These are phyloP conservation scores for Wickerhamomyces bovis DNA, from an alignment of 805 yeast genomes.

Conservation along the genomic window DNA sequence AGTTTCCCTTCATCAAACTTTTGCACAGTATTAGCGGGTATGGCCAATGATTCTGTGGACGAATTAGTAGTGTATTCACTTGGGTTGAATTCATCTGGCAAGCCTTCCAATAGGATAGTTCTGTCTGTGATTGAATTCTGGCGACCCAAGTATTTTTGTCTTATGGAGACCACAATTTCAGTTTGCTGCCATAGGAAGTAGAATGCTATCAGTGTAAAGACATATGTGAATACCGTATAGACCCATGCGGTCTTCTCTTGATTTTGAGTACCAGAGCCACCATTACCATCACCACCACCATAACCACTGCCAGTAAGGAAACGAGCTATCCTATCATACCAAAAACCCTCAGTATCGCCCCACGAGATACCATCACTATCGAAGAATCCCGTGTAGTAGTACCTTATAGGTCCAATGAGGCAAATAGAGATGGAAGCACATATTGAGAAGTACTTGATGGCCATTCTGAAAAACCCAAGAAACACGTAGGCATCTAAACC, in stretches of 20 bases:
- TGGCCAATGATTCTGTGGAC: constrained; percentile 8
- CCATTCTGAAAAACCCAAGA: constrained; percentile 83
- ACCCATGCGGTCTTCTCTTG: constrained; percentile 46
- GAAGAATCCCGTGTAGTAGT: constrained; percentile 73
- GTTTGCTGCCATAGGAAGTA: constrained; percentile 64
- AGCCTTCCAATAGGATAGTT: constrained; percentile 82
- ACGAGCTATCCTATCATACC: background rate
- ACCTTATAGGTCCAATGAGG: constrained; percentile 79
- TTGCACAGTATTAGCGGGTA: background rate
- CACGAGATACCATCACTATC: constrained; percentile 42
- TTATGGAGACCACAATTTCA: constrained; percentile 60
- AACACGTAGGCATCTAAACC: constrained; percentile 94
- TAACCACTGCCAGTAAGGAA: background rate
- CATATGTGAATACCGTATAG: constrained; percentile 80
- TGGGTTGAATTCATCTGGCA: constrained; percentile 60
- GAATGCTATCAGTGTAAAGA: constrained; percentile 67
- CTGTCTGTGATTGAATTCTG: constrained; percentile 89
- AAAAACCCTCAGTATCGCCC: background rate
- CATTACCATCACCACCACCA: constrained; percentile 2
- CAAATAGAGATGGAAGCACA: constrained; percentile 67
- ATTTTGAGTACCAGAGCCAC: constrained; percentile 3
- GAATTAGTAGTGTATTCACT: constrained; percentile 15
- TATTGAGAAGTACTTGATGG: constrained; percentile 59
- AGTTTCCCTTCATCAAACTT: constrained; percentile 60
- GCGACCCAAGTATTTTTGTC: constrained; percentile 77